phyloP scores from a whole-genome alignment of 306 rosid species.

The Acmispon strigosus region DNA sequence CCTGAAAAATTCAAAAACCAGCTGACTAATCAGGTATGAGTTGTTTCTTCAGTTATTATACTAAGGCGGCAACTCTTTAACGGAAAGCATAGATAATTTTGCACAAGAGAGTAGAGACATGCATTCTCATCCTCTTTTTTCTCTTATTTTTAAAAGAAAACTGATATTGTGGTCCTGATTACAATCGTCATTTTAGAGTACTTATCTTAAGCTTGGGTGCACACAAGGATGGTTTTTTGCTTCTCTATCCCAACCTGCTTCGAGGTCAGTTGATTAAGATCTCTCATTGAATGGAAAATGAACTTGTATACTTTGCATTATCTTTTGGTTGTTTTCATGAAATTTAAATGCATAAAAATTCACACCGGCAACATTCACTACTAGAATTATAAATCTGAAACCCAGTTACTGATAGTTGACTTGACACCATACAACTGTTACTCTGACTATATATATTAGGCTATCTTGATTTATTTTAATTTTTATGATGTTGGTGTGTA shows the following conservation, averaged over 20 bases:
- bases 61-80: not conserved
- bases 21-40: slow-evolving; percentile 68
- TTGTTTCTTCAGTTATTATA: not conserved
- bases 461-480: not conserved
- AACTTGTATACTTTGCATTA: not conserved
- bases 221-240: slow-evolving; percentile 90
- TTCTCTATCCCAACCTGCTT: slow-evolving; percentile 49
- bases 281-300: not conserved
- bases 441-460: not conserved
- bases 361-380: not conserved
- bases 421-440: not conserved
- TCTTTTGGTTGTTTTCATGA: not conserved
- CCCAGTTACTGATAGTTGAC: not conserved
- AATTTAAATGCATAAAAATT: slow-evolving; percentile 2
- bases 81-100: slow-evolving; percentile 9
- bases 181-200: slow-evolving; percentile 41
- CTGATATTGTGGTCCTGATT: slow-evolving; percentile 1
- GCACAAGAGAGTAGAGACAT: not conserved
- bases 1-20: slow-evolving; percentile 94
- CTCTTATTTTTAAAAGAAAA: not conserved
- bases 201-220: slow-evolving; percentile 81
- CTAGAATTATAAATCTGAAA: not conserved
- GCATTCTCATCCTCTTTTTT: not conserved
- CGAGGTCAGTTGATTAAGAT: slow-evolving; percentile 47
- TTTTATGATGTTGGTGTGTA: not conserved